A percentile compares a stretch with the other conserved stretches of the same genome.
Conservation (phyloP, 2,329 filamentous ascomycete genomes). For the Hirsutella minnesotensis region DNA sequence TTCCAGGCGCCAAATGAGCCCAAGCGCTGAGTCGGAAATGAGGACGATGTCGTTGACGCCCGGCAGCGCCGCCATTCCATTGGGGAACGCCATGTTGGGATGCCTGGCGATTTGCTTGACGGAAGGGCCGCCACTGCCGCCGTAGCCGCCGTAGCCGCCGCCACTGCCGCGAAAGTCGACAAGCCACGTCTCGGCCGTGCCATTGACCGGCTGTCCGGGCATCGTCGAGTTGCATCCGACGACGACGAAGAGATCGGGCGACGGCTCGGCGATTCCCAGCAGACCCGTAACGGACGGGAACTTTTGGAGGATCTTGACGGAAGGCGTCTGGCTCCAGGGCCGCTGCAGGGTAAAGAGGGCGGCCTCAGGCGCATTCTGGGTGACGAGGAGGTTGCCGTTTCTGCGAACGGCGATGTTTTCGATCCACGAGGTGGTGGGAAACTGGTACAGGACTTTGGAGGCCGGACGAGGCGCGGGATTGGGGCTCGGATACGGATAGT, state of each 20-base stretch:
- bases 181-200: background rate
- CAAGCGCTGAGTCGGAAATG: background rate
- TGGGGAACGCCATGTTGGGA: background rate
- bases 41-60: background rate
- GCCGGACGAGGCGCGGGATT: background rate
- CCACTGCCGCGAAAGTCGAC: background rate
- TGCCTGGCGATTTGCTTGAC: background rate
- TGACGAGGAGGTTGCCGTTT: slow-evolving; percentile 5
- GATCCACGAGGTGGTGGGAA: slow-evolving; percentile 1
- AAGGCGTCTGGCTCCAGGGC: background rate
- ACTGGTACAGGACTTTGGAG: background rate
- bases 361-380: background rate
- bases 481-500: background rate
- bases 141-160: no score
- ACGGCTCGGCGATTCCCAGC: slow-evolving; percentile 4
- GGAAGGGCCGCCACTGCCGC: background rate
- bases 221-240: slow-evolving; percentile 2
- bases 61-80: background rate
- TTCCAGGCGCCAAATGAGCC: background rate
- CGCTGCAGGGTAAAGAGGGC: background rate
- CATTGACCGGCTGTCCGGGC: background rate
- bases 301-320: background rate
- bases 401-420: slow-evolving; percentile 5
- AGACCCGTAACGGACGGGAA: background rate
- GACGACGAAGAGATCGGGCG: slow-evolving; percentile 1